Evolutionary conservation across 495 filamentous ascomycete species (phyloP).

Genomic region (Lindgomyces ingoldianus): DNA sequence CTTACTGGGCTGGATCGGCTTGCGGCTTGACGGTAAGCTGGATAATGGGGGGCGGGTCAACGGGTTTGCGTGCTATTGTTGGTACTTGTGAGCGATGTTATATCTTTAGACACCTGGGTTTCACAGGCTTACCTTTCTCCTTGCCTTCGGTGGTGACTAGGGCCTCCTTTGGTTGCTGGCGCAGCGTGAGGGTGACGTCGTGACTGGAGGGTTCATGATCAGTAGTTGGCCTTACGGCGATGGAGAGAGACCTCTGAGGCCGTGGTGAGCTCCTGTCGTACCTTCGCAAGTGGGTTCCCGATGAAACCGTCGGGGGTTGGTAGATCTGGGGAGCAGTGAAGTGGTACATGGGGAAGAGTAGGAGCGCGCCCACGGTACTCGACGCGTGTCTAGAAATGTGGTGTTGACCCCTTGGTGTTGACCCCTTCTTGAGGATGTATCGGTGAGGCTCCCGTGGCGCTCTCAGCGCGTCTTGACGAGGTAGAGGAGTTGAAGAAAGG

Average conservation of each 20-base stretch:
- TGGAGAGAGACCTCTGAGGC: conserved; percentile 1
- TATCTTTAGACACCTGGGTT: no score
- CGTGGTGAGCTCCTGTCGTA: conserved; percentile 22
- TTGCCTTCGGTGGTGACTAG: conserved; percentile 41
- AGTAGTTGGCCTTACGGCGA: conserved; percentile 7
- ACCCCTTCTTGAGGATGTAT: background rate
- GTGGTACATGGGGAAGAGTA: conserved; percentile 9
- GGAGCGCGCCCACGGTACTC: conserved; percentile 6
- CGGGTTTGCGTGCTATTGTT: conserved; percentile 77
- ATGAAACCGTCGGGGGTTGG: conserved; percentile 10
- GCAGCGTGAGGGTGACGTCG: conserved; percentile 6
- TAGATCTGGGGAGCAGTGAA: conserved; percentile 11
- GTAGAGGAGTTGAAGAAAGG: background rate
- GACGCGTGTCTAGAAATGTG: conserved; percentile 1
- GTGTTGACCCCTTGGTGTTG: conserved; percentile 1
- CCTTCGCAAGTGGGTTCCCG: conserved; percentile 20
- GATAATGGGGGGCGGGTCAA: conserved; percentile 92
- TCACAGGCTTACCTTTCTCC: conserved; percentile 45
- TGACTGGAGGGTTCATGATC: conserved; percentile 1
- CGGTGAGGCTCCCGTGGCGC: no score
- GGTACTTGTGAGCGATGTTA: no score
- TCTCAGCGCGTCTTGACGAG: no score
- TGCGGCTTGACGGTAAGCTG: conserved; percentile 73
- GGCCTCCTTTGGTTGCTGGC: conserved; percentile 43
- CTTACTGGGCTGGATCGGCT: conserved; percentile 73